These are phyloP conservation scores for Tanacetum coccineum DNA, from an alignment of 129 eudicot species.

Conservation along the genomic window DNA sequence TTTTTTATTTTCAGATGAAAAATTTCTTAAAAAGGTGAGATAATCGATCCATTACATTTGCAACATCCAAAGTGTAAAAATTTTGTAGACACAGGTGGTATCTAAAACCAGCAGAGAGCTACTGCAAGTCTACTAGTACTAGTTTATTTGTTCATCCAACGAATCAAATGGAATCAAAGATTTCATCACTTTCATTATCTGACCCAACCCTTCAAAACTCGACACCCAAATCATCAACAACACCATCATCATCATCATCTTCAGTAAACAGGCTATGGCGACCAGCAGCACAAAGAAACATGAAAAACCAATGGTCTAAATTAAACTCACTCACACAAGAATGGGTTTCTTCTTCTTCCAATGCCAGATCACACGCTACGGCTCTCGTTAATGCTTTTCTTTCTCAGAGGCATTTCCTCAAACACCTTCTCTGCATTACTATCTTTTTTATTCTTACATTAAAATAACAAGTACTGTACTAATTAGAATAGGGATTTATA, in stretches of 20 bases:
- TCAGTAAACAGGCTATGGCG: conserved; percentile 66
- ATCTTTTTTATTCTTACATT: background rate
- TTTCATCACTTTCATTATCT: conserved; percentile 17
- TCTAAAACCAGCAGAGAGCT: too few species aligned
- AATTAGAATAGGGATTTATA: too few species aligned
- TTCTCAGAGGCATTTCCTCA: conserved; percentile 48
- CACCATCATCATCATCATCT: too few species aligned
- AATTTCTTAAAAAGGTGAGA: too few species aligned
- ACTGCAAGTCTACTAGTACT: background rate
- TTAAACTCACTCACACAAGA: conserved; percentile 44
- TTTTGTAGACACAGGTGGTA: too few species aligned
- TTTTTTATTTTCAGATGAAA: too few species aligned
- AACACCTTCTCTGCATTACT: conserved; percentile 26
- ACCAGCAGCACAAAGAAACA: conserved; percentile 84
- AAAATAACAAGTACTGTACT: too few species aligned
- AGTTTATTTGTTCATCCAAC: background rate
- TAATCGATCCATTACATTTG: too few species aligned
- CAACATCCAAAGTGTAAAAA: too few species aligned
- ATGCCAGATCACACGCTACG: conserved; percentile 71
- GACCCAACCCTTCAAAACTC: conserved; percentile 21
- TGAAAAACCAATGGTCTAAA: conserved; percentile 87
- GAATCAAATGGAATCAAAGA: conserved; percentile 19
- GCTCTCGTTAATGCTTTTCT: conserved; percentile 73
- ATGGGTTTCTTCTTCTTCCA: conserved; percentile 57
- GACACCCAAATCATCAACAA: conserved; percentile 7